Evolutionary conservation across 2,329 filamentous ascomycete species (phyloP), one percentile per base, ranked within the genome.

Genomic region (Colletotrichum truncatum): DNA sequence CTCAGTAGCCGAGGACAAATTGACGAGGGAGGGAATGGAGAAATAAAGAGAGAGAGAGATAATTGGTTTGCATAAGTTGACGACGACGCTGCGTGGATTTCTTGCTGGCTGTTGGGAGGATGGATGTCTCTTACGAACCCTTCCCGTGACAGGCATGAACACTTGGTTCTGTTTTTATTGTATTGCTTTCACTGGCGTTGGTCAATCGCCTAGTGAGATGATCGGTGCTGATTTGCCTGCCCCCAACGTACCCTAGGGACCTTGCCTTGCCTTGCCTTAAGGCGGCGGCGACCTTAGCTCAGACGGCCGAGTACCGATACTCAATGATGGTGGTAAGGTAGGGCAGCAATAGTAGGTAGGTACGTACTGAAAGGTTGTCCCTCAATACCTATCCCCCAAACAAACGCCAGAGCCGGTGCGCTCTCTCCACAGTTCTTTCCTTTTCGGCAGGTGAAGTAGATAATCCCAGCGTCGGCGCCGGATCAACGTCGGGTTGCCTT

Each of bases 401-500:
- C 38, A 56, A n/a, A 21, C 25, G 25, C 36, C 38, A 45, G 16
- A 54, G 51, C 36, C 51, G 51, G 51, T 30, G 51, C 51, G 6
- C 23, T 11, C 36, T 12, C 26, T 59, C 25, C 32, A 38, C 46
- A 30, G 26, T 21, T 43, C 18, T 16, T 54, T 63, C 48, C 46
- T 54, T 64, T 64, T 43, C 32, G 62, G 61, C 61, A 61, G 55
- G 61, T 61, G 49, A 62, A 48, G 21, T 11, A 64, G 39, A 54
- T 32, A 34, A 53, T 60, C 62, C 62, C 61, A 60, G 61, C 46
- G 30, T 65, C 63, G 64, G 60, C 59, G 45, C 41, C 64, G 64
- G 64, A 64, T 64, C 60, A 66, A 66, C 38, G 23, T 66, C 64
- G 64, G 64, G 16, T 58, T 59, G 45, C 38, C 60, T 56, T 59